These are phyloP conservation scores for Ogataea kodamae DNA, from an alignment of 805 yeast genomes.

Conservation along the genomic window DNA sequence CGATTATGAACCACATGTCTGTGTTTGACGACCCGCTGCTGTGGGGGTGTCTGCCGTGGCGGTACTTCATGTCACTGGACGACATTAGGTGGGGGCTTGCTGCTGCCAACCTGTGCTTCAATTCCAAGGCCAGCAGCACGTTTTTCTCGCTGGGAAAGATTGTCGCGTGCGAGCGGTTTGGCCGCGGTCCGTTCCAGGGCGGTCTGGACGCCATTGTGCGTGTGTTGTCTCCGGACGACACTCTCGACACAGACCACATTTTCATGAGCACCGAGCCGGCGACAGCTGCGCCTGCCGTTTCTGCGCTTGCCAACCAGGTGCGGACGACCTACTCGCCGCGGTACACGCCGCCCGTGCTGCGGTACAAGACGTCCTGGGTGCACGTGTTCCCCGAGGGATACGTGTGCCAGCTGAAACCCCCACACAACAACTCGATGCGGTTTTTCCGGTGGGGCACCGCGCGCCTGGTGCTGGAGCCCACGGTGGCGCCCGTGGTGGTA, in stretches of 20 bases:
- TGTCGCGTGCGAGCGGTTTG: conserved; percentile 83
- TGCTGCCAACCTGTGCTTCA: conserved; percentile 87
- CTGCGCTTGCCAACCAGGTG: conserved; percentile 12
- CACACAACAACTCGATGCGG: conserved; percentile 82
- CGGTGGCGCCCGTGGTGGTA: conserved; percentile 77
- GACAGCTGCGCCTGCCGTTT: not conserved
- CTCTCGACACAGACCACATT: conserved; percentile 44
- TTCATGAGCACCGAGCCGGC: conserved; percentile 11
- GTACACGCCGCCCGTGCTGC: conserved; percentile 52
- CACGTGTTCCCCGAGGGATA: conserved; percentile 95
- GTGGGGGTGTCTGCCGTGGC: conserved; percentile 83
- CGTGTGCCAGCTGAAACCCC: conserved; percentile 80
- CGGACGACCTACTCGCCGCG: conserved; percentile 28
- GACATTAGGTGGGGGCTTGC: conserved; percentile 92
- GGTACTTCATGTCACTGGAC: conserved; percentile 56
- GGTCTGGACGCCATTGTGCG: conserved; percentile 83
- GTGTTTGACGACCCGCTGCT: conserved; percentile 88
- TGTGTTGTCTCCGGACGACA: conserved; percentile 74
- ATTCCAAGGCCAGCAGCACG: conserved; percentile 42
- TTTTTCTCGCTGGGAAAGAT: conserved; percentile 89
- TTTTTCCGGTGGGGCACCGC: conserved; percentile 96
- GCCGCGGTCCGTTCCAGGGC: conserved; percentile 90
- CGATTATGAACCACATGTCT: conserved; percentile 92
- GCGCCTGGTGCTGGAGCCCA: conserved; percentile 75
- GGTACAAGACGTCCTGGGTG: conserved; percentile 78